Evolutionary conservation across 768 basidiomycete genomes (phyloP), one percentile per base, ranked within the genome.

Genomic region (Cyclocybe aegerita): DNA sequence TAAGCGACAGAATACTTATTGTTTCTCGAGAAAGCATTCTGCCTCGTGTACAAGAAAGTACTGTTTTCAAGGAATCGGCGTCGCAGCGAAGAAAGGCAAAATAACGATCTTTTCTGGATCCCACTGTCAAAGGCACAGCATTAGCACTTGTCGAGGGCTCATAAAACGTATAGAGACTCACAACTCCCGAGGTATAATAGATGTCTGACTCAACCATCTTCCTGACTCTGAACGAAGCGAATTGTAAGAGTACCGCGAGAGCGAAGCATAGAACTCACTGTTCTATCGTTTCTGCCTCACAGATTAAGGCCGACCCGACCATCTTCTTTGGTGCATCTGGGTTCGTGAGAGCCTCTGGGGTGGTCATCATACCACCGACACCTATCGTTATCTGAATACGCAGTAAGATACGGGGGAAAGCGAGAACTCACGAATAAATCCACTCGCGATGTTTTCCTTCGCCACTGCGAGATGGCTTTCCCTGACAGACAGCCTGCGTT

Each of bases 301-400:
- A 76, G 16, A 87, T 68, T 38, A 85, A 68, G 49, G 74, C 65
- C 0, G 82, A 86, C n/a, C 82, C 85, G 33, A 83, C 66, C 67
- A 88, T 73, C 61, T 81, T 84, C 64, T 75, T 80, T 29, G 77
- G 68, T 9, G 70, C 70, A 10, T 64, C 68, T 0, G 75, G 71
- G 7, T 70, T 70, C 7, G 69, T 67, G 45, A 79, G 65, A 10
- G 80, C 83, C 54, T 85, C 84, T 3, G 85, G 83, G 1, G 77
- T 81, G 35, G 84, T 60, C 51, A 86, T 46, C 8, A 76, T 79
- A 32, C 85, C 86, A 3, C 76, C 86, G 37, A 85, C 58, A 45
- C 78, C 84, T 86, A 54, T 37, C 46, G 23, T 46, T 14, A 32
- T 11, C 23, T 33, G 38, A 41, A 23, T 4, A 48, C 43, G 9